A percentile compares a stretch with the other conserved stretches of the same genome.
Conservation (phyloP, 257 asterid species). For the Solanum chmielewskii region DNA sequence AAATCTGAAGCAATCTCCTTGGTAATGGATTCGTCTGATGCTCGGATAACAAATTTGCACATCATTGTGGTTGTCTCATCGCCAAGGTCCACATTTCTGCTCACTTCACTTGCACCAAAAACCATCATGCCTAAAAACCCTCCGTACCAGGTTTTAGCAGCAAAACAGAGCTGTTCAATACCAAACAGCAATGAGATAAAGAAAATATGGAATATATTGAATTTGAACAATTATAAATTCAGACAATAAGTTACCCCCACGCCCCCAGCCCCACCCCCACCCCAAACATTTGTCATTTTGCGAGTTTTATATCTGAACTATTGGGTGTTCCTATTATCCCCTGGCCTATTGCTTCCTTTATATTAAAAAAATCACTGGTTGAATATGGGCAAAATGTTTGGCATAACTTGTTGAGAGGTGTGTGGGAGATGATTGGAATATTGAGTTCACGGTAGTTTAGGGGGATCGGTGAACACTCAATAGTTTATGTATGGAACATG, state of each 20-base stretch:
- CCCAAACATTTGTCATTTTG: neutral
- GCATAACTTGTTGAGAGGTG: neutral
- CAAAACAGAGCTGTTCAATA: slow-evolving; percentile 61
- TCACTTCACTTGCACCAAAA: slow-evolving; percentile 84
- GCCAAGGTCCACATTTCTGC: slow-evolving; percentile 83
- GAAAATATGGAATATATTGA: neutral
- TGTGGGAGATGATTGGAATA: neutral
- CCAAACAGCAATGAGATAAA: neutral
- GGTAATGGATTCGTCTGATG: slow-evolving; percentile 67
- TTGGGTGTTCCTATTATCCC: neutral
- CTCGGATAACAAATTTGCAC: slow-evolving; percentile 82
- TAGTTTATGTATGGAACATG: neutral
- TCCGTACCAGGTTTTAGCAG: slow-evolving; percentile 88
- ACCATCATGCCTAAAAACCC: slow-evolving; percentile 91
- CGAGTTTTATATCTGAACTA: neutral
- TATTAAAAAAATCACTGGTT: neutral
- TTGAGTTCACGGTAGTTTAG: neutral
- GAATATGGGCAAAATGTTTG: neutral
- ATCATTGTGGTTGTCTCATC: slow-evolving; percentile 92
- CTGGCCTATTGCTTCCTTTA: neutral
- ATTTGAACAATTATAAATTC: neutral
- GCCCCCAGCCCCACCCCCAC: neutral
- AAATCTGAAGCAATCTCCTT: slow-evolving; percentile 72
- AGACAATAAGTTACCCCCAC: neutral
- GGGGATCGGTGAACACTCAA: neutral